These are phyloP conservation scores for Poa pratensis DNA, from an alignment of 176 grass and related monocot genomes.

Conservation along the genomic window DNA sequence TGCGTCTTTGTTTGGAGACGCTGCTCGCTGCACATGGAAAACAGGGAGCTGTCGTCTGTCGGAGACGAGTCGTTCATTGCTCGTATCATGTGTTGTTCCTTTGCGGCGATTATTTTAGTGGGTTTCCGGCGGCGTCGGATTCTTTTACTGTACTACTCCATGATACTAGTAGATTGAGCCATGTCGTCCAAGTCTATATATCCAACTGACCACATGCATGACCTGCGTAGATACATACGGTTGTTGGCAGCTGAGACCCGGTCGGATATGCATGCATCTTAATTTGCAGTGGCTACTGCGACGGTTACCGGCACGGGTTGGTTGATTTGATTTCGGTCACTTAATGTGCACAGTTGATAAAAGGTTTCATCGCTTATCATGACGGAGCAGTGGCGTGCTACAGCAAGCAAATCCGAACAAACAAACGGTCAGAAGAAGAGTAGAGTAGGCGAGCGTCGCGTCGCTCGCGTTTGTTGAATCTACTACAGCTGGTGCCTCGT, in stretches of 20 bases:
- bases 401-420: neutral
- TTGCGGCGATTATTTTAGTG: neutral
- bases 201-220: conserved; percentile 14
- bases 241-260: neutral
- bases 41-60: neutral
- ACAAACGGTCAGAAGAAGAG: conserved; percentile 33
- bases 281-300: neutral
- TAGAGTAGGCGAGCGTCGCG: neutral
- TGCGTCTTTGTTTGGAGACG: neutral
- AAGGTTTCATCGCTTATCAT: neutral
- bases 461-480: neutral
- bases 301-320: neutral
- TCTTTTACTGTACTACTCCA: neutral
- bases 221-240: neutral
- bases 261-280: neutral
- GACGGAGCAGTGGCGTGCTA: neutral
- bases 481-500: conserved; percentile 50
- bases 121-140: neutral
- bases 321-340: conserved; percentile 17
- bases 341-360: neutral
- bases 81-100: neutral
- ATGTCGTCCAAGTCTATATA: neutral
- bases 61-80: neutral
- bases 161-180: neutral
- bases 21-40: conserved; percentile 21